phyloP scores from a whole-genome alignment of 192 early-diverging fungal species.

The Linnemannia hyalina region DNA sequence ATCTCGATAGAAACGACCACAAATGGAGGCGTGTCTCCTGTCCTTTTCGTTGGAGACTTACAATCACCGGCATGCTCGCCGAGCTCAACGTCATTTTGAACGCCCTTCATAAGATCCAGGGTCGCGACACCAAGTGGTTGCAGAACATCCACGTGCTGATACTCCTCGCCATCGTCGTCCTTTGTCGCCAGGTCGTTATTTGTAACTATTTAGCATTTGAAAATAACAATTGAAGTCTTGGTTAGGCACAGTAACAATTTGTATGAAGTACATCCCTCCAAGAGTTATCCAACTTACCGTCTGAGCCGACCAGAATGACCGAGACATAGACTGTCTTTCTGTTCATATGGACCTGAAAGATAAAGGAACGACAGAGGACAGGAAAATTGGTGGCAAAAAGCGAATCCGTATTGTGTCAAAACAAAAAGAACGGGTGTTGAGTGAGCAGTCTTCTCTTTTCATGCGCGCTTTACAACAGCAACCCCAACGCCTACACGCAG shows the following conservation, averaged over 20 bases:
- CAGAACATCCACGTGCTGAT: conserved; percentile 45
- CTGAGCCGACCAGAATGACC: conserved; percentile 69
- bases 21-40: not conserved
- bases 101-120: conserved; percentile 63
- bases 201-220: conserved; percentile 53
- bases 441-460: not conserved
- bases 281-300: conserved; percentile 56
- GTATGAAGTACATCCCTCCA: too few species aligned
- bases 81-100: conserved; percentile 55
- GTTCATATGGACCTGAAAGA: conserved; percentile 67
- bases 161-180: conserved; percentile 43
- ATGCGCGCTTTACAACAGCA: not conserved
- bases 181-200: conserved; percentile 64
- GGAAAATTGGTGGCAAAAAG: conserved; percentile 36
- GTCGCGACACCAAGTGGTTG: conserved; percentile 51
- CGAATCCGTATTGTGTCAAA: not conserved
- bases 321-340: conserved; percentile 76
- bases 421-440: not conserved
- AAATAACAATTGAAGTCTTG: not conserved
- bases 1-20: too few species aligned
- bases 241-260: not conserved
- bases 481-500: not conserved
- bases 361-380: not conserved
- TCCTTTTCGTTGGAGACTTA: conserved; percentile 29
- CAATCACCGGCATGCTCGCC: conserved; percentile 67